Percentiles rank a stretch among this genome's conserved stretches.
phyloP scores from a whole-genome alignment of 176 grass and related monocot species.

The Metroxylon sagu region DNA sequence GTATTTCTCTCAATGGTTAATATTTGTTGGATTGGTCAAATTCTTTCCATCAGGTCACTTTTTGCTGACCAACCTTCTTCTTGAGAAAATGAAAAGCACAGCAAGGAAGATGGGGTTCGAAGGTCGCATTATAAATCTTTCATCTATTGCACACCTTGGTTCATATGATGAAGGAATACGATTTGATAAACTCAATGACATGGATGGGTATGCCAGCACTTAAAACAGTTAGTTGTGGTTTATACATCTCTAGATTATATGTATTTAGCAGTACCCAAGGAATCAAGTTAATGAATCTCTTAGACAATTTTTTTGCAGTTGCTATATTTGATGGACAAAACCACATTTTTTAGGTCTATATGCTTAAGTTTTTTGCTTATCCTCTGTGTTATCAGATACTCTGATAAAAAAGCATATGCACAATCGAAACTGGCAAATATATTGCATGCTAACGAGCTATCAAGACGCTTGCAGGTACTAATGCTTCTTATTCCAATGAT shows the following conservation, averaged over 20 bases:
- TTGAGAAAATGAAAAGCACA: slow-evolving; percentile 77
- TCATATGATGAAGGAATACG: slow-evolving; percentile 67
- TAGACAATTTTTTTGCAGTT: too few species aligned
- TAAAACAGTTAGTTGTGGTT: too few species aligned
- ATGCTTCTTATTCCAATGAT: neutral
- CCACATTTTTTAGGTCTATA: too few species aligned
- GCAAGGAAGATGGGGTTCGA: slow-evolving; percentile 57
- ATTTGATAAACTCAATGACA: slow-evolving; percentile 60
- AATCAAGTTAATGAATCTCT: too few species aligned
- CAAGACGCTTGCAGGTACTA: slow-evolving; percentile 61
- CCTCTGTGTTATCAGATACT: slow-evolving; percentile 48
- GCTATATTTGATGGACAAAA: too few species aligned
- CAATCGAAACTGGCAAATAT: slow-evolving; percentile 96
- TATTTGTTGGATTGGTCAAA: neutral
- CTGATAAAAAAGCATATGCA: slow-evolving; percentile 81
- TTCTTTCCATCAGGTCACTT: slow-evolving; percentile 66
- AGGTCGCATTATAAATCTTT: slow-evolving; percentile 83
- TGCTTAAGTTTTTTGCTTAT: slow-evolving; percentile 13
- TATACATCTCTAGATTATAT: too few species aligned
- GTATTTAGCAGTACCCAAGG: too few species aligned
- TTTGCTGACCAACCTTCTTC: slow-evolving; percentile 82
- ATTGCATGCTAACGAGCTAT: slow-evolving; percentile 79
- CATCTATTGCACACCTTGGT: slow-evolving; percentile 73
- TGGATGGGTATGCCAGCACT: slow-evolving; percentile 39
- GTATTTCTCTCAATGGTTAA: too few species aligned